Base-by-base conservation (phyloP, 441 rosid genomes). In the Pelargonium cotyledonis region DNA sequence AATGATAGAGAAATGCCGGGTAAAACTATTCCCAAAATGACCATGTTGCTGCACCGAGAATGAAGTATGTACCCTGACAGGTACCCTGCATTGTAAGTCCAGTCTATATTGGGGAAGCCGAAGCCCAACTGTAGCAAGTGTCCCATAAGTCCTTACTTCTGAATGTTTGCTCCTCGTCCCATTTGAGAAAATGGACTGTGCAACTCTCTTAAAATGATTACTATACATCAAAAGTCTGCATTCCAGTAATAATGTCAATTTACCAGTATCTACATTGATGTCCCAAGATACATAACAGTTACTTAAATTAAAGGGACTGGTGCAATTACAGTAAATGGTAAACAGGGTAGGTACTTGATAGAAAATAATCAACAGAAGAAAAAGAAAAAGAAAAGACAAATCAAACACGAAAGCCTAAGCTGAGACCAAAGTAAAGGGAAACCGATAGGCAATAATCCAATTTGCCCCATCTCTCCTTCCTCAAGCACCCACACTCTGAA, bases 221-320 rank as follows among this genome's bases (percentile, higher is more conserved):
- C 73, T 81, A 77, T 78, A 68, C 16, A 71, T 75, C 84, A 95
- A 75, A 83, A 81, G 72, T 63, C 98, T 92, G 88, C 89, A 83
- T 43, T 65, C 51, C 58, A 72, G 76, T 58, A 75, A 49, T 68
- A 26, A 65, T 16, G 66, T 66, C 14, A 72, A 2, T 49, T 70
- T 57, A 57, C 21, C 62, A 57, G 62, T 18, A 18, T 57, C 29
- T 19, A 57, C 62, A 6, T 18, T 19, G 19, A 2, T 15, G 9
- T 57, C 62, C 62, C 26, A 18, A 5, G 29, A 57, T 57, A 57
- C 10, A 6, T 19, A 57, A 49, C 9, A 57, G 8, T 57, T 57
- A 57, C 62, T 55, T 16, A 6, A 55, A 55, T 15, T 18, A 9
- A 18, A 55, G 61, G 55, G 61, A 41, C 2, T 41, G 44, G 61